Evolutionary conservation across 2,329 filamentous ascomycete species (phyloP).

Genomic region (Zelopaecilomyces penicillatus): DNA sequence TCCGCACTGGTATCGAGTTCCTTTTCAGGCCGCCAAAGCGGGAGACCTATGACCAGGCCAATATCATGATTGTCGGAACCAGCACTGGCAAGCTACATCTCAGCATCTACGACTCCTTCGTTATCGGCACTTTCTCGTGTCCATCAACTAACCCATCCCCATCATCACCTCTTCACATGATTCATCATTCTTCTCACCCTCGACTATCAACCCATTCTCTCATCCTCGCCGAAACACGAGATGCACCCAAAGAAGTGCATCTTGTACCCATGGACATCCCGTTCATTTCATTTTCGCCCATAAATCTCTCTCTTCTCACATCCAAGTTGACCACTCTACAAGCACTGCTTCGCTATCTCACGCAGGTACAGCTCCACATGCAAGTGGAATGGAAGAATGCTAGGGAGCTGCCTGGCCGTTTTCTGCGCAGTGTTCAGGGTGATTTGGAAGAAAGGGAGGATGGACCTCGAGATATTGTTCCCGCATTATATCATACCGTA

Average conservation of each 20-base stretch:
- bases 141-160: slow-evolving; percentile 24
- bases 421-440: slow-evolving; percentile 68
- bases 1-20: slow-evolving; percentile 59
- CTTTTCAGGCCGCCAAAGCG: slow-evolving; percentile 56
- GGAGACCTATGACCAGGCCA: slow-evolving; percentile 64
- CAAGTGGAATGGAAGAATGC: slow-evolving; percentile 75
- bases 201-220: slow-evolving; percentile 69
- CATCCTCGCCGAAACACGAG: slow-evolving; percentile 39
- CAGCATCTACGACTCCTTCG: slow-evolving; percentile 78
- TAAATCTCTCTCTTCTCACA: slow-evolving; percentile 75
- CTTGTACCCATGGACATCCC: slow-evolving; percentile 75
- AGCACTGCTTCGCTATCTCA: slow-evolving; percentile 77
- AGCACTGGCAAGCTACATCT: slow-evolving; percentile 64
- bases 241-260: slow-evolving; percentile 28
- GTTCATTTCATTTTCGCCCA: slow-evolving; percentile 69
- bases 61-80: slow-evolving; percentile 69
- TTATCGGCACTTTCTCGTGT: slow-evolving; percentile 59
- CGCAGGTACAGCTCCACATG: slow-evolving; percentile 72
- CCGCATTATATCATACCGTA: slow-evolving; percentile 75
- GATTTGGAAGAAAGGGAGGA: slow-evolving; percentile 55
- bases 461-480: slow-evolving; percentile 54
- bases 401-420: slow-evolving; percentile 69
- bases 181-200: slow-evolving; percentile 62
- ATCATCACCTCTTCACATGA: slow-evolving; percentile 25
- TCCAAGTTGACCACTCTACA: slow-evolving; percentile 83